Evolutionary conservation across 2,329 filamentous ascomycete genomes (phyloP).

Genomic region (Orbilia brochopaga): DNA sequence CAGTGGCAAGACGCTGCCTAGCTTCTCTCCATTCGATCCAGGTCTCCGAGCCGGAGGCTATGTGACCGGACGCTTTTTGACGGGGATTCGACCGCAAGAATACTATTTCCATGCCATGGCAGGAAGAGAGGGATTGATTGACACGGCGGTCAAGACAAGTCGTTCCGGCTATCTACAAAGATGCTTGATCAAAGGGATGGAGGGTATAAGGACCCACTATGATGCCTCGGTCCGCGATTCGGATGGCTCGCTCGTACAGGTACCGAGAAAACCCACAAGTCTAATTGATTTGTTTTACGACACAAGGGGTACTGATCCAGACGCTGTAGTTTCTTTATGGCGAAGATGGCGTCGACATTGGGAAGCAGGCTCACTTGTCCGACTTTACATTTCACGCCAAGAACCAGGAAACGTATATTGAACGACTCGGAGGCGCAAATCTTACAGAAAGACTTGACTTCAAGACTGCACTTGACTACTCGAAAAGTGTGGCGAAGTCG

Average conservation of each 20-base stretch:
- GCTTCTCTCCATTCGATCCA: constrained; percentile 90
- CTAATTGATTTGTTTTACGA: background rate
- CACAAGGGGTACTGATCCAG: background rate
- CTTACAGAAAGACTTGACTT: constrained; percentile 68
- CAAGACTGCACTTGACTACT: constrained; percentile 67
- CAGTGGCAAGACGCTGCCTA: constrained; percentile 92
- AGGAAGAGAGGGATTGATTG: constrained; percentile 95
- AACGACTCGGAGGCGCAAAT: constrained; percentile 67
- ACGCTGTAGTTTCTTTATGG: constrained; percentile 80
- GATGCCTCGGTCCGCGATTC: constrained; percentile 93
- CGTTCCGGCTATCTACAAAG: constrained; percentile 95
- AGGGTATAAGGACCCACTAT: constrained; percentile 88
- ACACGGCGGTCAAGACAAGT: constrained; percentile 98
- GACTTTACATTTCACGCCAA: constrained; percentile 89
- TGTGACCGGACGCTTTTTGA: constrained; percentile 95
- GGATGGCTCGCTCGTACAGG: constrained; percentile 82
- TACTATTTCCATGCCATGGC: constrained; percentile 99
- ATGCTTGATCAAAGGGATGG: constrained; percentile 98
- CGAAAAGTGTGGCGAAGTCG: constrained; percentile 68
- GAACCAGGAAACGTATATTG: constrained; percentile 80
- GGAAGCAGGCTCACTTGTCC: constrained; percentile 87
- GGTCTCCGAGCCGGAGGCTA: constrained; percentile 89
- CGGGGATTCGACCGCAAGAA: constrained; percentile 93
- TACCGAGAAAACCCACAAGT: constrained; percentile 11
- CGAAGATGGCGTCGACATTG: constrained; percentile 92